Evolutionary conservation across 2,329 filamentous ascomycete species (phyloP), one percentile per base, ranked within the genome.

Genomic region (Calonectria montana): DNA sequence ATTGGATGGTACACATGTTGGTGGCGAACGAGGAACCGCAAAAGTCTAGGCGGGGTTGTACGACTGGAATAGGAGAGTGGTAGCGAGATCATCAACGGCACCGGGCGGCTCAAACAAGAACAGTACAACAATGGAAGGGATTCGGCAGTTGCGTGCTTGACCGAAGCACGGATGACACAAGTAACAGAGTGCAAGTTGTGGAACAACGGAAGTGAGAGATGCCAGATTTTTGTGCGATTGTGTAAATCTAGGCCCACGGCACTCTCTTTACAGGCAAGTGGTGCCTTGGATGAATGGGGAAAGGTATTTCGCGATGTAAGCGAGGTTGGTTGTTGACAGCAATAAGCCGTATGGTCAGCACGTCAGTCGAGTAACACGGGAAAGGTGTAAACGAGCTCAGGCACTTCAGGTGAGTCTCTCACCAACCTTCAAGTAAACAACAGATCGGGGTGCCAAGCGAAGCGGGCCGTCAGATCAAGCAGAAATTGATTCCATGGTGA

Each of bases 21-120:
- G 64, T 41, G 16, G n/a, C n/a, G n/a, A n/a, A 31, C 39, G 15
- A 55, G 43, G 48, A 59, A 45, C 43, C 67, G 62, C 66, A 61
- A 57, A 16, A 25, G 47, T 47, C 68, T 67, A 50, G 65, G 43
- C 63, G n/a, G 62, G 67, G 72, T 50, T 69, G 75, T 78, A 48
- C 31, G 23, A 77, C 74, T 39, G 27, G 23, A 45, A 67, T 27
- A 59, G 64, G 25, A 71, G 67, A 63, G 41, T 70, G 73, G 69
- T 76, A 71, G 70, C 75, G 76, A 77, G 69, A 75, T 71, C 67
- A 37, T 64, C 69, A 37, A 71, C 43, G 47, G 64, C 37, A 62
- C 69, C 57, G 69, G 15, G 47, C 57, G 41, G 48, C 63, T 64
- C 43, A 66, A 65, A 50, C 67, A 61, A 39, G 53, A 35, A 35